Percentiles rank a stretch among this genome's conserved stretches.
Evolutionary conservation across 306 rosid species (phyloP).

Genomic region (Prosopis cineraria): DNA sequence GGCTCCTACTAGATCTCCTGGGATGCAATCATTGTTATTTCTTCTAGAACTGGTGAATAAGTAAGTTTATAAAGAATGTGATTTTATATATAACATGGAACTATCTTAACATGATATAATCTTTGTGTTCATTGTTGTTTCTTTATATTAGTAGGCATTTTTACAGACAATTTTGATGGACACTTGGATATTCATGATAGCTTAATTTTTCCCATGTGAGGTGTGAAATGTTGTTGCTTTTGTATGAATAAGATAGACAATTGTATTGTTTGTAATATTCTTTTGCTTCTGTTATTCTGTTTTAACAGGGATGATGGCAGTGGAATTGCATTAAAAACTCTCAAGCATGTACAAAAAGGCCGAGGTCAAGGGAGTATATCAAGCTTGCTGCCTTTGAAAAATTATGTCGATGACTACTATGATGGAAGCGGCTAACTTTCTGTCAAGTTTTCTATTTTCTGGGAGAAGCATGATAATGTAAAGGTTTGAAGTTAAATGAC

Average conservation of each 20-base stretch:
- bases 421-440: constrained; percentile 36
- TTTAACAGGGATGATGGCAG: neutral
- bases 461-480: neutral
- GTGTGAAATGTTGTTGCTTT: constrained; percentile 13
- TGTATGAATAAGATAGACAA: neutral
- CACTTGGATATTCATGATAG: constrained; percentile 20
- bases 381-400: neutral
- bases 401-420: constrained; percentile 23
- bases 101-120: neutral
- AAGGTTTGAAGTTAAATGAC: constrained; percentile 30
- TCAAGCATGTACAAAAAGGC: neutral
- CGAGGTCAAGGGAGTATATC: neutral
- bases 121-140: constrained; percentile 1
- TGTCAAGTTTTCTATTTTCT: neutral
- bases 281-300: constrained; percentile 17
- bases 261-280: neutral
- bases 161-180: constrained; percentile 30
- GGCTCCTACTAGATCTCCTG: neutral
- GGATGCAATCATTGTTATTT: neutral
- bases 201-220: neutral
- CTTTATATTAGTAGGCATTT: constrained; percentile 20
- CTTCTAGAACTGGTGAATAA: neutral
- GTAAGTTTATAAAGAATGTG: constrained; percentile 15
- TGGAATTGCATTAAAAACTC: neutral
- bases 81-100: neutral